phyloP scores from a whole-genome alignment of 2,329 filamentous ascomycete species.

The Orbilia oligospora region DNA sequence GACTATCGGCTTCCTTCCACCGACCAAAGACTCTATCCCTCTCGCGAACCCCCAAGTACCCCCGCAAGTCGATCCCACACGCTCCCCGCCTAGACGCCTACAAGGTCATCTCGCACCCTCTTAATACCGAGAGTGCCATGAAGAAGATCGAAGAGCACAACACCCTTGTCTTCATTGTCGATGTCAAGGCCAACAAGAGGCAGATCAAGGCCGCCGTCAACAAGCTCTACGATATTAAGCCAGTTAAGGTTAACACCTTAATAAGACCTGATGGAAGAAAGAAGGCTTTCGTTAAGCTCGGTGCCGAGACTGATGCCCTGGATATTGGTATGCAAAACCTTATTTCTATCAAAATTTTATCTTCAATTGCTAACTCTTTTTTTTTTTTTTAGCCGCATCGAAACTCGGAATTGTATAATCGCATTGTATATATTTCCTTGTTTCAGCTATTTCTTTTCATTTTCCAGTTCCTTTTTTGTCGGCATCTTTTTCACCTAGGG shows the following conservation, averaged over 20 bases:
- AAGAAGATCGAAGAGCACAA: conserved; percentile 99
- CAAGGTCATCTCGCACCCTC: conserved; percentile 97
- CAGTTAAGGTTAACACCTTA: conserved; percentile 99
- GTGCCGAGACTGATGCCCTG: conserved; percentile 95
- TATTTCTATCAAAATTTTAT: not conserved
- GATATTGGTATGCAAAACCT: conserved; percentile 76
- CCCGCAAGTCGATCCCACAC: conserved; percentile 92
- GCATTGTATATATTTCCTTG: conserved; percentile 60
- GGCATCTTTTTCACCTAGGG: conserved; percentile 59
- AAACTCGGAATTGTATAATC: conserved; percentile 97
- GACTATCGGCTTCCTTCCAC: conserved; percentile 95
- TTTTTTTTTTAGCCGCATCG: conserved; percentile 78
- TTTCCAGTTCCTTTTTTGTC: conserved; percentile 54
- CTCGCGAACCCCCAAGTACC: conserved; percentile 93
- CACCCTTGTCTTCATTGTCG: conserved; percentile 97
- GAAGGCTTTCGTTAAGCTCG: conserved; percentile 98
- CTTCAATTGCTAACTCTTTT: conserved; percentile 32
- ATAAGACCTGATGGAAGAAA: conserved; percentile 97
- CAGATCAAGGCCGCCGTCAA: conserved; percentile 98
- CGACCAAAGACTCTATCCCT: conserved; percentile 95
- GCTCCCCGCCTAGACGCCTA: conserved; percentile 93
- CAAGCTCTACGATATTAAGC: conserved; percentile 99
- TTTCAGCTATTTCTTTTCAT: conserved; percentile 46
- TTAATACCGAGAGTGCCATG: conserved; percentile 99
- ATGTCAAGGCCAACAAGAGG: conserved; percentile 98